A percentile compares a stretch with the other conserved stretches of the same genome.
These are phyloP conservation scores for Chaetomiaceae sp. DNA, from an alignment of 2,329 filamentous ascomycete species.

Conservation along the genomic window DNA sequence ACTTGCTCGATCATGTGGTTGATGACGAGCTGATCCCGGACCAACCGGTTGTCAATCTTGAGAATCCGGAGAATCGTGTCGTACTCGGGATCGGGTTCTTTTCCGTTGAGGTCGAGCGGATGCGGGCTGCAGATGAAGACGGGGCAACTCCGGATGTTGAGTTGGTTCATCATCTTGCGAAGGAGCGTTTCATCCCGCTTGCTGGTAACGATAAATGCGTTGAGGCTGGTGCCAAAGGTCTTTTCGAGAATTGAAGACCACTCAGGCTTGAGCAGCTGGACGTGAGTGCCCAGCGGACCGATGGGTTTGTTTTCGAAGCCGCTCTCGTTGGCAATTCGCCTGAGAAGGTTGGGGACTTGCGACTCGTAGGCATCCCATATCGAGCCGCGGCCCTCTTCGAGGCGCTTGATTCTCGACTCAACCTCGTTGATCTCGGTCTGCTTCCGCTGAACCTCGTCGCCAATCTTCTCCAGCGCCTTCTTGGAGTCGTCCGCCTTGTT, in stretches of 20 bases:
- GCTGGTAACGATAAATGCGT: slow-evolving; percentile 75
- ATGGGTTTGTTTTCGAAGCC: slow-evolving; percentile 70
- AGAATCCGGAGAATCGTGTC: slow-evolving; percentile 77
- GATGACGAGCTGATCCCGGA: slow-evolving; percentile 80
- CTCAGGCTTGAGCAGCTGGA: slow-evolving; percentile 70
- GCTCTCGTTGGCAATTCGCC: slow-evolving; percentile 60
- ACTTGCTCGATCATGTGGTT: slow-evolving; percentile 78
- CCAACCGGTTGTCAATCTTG: slow-evolving; percentile 73
- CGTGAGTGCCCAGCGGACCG: slow-evolving; percentile 75
- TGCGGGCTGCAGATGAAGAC: slow-evolving; percentile 61
- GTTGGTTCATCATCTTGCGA: slow-evolving; percentile 57
- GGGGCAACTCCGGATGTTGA: slow-evolving; percentile 45
- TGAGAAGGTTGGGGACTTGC: slow-evolving; percentile 60
- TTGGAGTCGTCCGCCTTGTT: slow-evolving; percentile 32
- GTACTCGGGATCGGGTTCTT: slow-evolving; percentile 69
- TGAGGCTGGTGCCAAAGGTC: slow-evolving; percentile 64
- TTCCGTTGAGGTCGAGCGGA: slow-evolving; percentile 53
- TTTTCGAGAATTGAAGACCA: slow-evolving; percentile 84
- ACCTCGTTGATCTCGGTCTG: slow-evolving; percentile 50
- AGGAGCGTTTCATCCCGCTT: slow-evolving; percentile 72
- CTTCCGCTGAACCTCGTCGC: slow-evolving; percentile 40
- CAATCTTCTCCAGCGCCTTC: slow-evolving; percentile 30
- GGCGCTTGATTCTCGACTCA: slow-evolving; percentile 44
- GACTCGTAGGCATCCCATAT: slow-evolving; percentile 61
- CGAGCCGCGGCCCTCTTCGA: slow-evolving; percentile 56